A percentile compares a stretch with the other conserved stretches of the same genome.
phyloP scores from a whole-genome alignment of 2,329 filamentous ascomycete genomes.

The Penicillium sp. region DNA sequence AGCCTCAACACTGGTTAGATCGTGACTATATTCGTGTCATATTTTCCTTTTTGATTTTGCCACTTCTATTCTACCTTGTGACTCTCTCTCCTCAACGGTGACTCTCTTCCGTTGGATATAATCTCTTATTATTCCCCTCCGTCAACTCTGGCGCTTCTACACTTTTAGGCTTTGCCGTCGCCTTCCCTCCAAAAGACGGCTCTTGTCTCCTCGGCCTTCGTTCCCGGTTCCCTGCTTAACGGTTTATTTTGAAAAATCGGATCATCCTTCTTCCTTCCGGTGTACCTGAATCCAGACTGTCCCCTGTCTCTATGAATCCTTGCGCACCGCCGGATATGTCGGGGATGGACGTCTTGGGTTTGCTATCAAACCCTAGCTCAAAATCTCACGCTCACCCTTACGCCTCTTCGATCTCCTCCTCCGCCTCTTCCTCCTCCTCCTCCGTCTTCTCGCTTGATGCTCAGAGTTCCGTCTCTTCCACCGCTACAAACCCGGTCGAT shows the following conservation, averaged over 20 bases:
- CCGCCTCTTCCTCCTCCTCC: constrained; percentile 71
- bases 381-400: constrained; percentile 56
- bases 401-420: constrained; percentile 69
- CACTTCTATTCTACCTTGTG: neutral
- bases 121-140: neutral
- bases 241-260: constrained; percentile 23
- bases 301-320: constrained; percentile 23
- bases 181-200: constrained; percentile 26
- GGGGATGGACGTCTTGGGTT: constrained; percentile 46
- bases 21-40: constrained; percentile 17
- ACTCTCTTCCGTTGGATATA: neutral
- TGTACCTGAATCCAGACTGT: neutral
- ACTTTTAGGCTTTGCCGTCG: constrained; percentile 27
- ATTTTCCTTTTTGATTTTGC: constrained; percentile 2
- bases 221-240: constrained; percentile 30
- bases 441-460: constrained; percentile 74
- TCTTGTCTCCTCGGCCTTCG: constrained; percentile 29
- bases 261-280: constrained; percentile 2
- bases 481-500: constrained; percentile 62
- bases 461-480: constrained; percentile 69
- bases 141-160: constrained; percentile 22
- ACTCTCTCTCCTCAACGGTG: neutral
- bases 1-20: constrained; percentile 27
- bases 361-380: constrained; percentile 41
- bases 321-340: constrained; percentile 40